phyloP scores from a whole-genome alignment of 202 grass and related monocot species.

The Dendrocalamus latiflorus region DNA sequence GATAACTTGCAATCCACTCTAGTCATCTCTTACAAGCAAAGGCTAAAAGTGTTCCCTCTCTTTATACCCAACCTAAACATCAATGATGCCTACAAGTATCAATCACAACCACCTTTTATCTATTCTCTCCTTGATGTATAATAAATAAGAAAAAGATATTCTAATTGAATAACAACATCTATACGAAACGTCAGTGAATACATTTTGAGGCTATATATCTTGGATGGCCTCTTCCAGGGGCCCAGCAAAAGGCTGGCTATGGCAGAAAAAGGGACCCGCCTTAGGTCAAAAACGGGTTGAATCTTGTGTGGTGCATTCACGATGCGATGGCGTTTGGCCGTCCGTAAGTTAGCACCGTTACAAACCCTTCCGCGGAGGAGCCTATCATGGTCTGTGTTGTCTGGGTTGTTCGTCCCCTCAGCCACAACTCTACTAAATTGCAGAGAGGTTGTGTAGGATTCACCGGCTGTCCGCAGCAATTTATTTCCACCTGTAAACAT shows the following conservation, averaged over 20 bases:
- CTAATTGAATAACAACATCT: slow-evolving; percentile 46
- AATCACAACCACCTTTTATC: slow-evolving; percentile 32
- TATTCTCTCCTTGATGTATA: slow-evolving; percentile 19
- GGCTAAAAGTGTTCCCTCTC: no score
- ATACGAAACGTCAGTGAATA: slow-evolving; percentile 37
- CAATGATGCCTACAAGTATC: slow-evolving; percentile 35
- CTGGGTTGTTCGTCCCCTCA: slow-evolving; percentile 35
- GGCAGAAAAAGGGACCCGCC: background rate
- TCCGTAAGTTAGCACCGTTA: slow-evolving; percentile 61
- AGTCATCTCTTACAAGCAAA: slow-evolving; percentile 43
- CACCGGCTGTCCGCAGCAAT: slow-evolving; percentile 48
- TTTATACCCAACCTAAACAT: slow-evolving; percentile 42
- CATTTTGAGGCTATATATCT: slow-evolving; percentile 13
- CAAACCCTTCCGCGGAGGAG: slow-evolving; percentile 48
- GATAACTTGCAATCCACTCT: slow-evolving; percentile 1
- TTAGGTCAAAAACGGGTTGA: background rate
- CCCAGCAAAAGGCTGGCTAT: slow-evolving; percentile 28
- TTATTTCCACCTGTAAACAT: slow-evolving; percentile 65
- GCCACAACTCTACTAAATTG: slow-evolving; percentile 61
- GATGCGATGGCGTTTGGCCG: slow-evolving; percentile 19
- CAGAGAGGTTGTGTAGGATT: slow-evolving; percentile 45
- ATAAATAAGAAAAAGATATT: slow-evolving; percentile 37
- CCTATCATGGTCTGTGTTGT: slow-evolving; percentile 40
- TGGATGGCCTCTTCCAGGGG: background rate
- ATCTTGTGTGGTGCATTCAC: no score